phyloP scores from a whole-genome alignment of 2,329 filamentous ascomycete genomes.

The Claviceps pazoutovae region DNA sequence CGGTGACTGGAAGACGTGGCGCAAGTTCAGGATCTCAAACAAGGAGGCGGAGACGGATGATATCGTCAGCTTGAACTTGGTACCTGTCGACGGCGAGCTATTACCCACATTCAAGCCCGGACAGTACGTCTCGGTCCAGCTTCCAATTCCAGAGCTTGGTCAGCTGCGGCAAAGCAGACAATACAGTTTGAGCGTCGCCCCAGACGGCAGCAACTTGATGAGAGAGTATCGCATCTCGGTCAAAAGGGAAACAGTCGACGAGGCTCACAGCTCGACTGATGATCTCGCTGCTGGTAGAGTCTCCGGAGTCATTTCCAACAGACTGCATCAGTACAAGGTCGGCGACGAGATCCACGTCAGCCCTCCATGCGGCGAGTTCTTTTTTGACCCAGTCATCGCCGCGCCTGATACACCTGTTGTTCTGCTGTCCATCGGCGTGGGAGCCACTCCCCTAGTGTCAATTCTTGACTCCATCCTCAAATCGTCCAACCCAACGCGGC shows the following conservation, averaged over 20 bases:
- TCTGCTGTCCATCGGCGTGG: constrained; percentile 54
- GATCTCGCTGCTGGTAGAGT: constrained; percentile 21
- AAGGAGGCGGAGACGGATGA: constrained; percentile 47
- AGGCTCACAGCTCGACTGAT: constrained; percentile 11
- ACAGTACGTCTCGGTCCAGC: constrained; percentile 56
- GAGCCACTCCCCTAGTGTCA: constrained; percentile 50
- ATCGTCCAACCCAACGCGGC: constrained; percentile 21
- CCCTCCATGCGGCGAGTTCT: constrained; percentile 47
- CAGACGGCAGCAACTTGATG: constrained; percentile 27
- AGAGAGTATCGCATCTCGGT: constrained; percentile 60
- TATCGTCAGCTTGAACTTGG: constrained; percentile 58
- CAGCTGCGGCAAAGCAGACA: constrained; percentile 57
- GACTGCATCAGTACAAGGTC: constrained; percentile 34
- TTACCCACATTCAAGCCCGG: constrained; percentile 54
- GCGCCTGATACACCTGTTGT: constrained; percentile 41
- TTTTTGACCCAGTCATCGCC: constrained; percentile 32
- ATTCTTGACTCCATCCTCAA: constrained; percentile 44
- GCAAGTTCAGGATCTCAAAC: constrained; percentile 39
- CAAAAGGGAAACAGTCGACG: constrained; percentile 41
- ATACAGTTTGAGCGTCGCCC: constrained; percentile 56
- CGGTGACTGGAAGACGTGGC: constrained; percentile 32
- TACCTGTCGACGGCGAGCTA: constrained; percentile 38
- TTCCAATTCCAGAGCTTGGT: constrained; percentile 42
- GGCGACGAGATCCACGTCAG: constrained; percentile 42
- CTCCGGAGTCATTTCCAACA: constrained; percentile 37